Base-by-base conservation (phyloP, 768 basidiomycete genomes). In the Sporobolomyces phaffii region DNA sequence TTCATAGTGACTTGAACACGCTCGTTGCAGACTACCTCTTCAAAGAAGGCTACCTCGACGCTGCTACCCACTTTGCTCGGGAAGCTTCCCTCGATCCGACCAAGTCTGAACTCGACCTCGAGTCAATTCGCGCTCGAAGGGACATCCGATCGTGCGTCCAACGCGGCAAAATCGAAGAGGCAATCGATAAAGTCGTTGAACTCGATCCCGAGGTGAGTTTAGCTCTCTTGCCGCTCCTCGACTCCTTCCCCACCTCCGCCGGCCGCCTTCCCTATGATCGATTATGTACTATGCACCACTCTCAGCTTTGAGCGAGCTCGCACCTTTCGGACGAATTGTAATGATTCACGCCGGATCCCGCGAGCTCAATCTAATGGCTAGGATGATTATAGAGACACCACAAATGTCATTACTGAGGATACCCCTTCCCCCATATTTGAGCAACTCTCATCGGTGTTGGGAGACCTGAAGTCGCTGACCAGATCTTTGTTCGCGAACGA, bases 1-100 rank as follows among this genome's bases (percentile, higher is more conserved):
- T n/a, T 56, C 22, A 56, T 74, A 99, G 96, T 79, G 92, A 99
- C 78, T 80, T 98, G 64, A 94, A 98, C 78, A 84, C 87, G 5
- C 84, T 98, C 28, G 86, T 99, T 49, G 92, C 96, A 86, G 91
- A 99, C 77, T 98, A 97, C 78, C 87, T 98, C 69, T 89, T 96
- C 68, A 90, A 96, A 60, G 93, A 98, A 76, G 96, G 96, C 3
- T 98, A 92, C 83, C 91, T 92, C 77, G 86, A 89, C 17, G 91
- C 96, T 1, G 96, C 96, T 2, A 88, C 96, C 74, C 89, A 93
- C 77, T 97, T 99, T 75, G 87, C 90, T 65, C 84, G 85, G 51
- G 96, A 99, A 76, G 88, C 94, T 24, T 84, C 85, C 49, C 81
- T 96, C 54, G 69, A 71, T 18, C 17, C 53, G 24, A 4, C 51